Base-by-base conservation (phyloP, 1,284 basidiomycete species). In the Somion occarium region DNA sequence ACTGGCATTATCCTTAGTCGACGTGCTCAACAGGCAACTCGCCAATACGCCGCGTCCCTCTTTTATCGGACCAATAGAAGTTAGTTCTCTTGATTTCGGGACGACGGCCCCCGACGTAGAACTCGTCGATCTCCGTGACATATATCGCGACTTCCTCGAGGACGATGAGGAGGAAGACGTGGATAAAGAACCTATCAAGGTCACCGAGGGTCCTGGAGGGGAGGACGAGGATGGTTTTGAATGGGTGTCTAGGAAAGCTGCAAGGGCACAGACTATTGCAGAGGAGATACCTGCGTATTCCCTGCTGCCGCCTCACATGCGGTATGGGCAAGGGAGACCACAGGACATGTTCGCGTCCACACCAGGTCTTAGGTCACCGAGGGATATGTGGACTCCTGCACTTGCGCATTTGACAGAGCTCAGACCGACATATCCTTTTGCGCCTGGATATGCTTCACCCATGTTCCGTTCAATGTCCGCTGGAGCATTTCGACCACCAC, bases 91-190 rank as follows among this genome's bases (percentile, higher is more conserved):
- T 50, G 91, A 93, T 50, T 95, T 99, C 68, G 96, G 96, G 26
- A 81, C 84, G 0, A 75, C 79, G 22, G 67, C 84, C 3, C 96
- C 97, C 1, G 88, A 95, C 54, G 79, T 97, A 37, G 88, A 96
- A 65, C 79, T 99, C 52, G 84, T 92, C 52, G 94, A 98, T 69
- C 73, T 99, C 52, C 80, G 92, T 45, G 94, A 98, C 72, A 92
- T 98, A 51, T 93, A 96, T 72, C 85, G 85, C 38, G 94, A 96
- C 64, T 98, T 98, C 64, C 75, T 92, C 48, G 88, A 93, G 56
- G 87, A 88, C 53, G 88, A 92, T 59, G 83, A 87, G 1, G 82
- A 85, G n/a, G 78, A 79, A 0, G 64, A 69, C n/a, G 62, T 60
- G 1, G 71, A 72, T 24, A 65, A 68, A 39, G 75, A 73, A 9